phyloP scores from a whole-genome alignment of 1,284 basidiomycete genomes.

The Neolentinus lepideus region DNA sequence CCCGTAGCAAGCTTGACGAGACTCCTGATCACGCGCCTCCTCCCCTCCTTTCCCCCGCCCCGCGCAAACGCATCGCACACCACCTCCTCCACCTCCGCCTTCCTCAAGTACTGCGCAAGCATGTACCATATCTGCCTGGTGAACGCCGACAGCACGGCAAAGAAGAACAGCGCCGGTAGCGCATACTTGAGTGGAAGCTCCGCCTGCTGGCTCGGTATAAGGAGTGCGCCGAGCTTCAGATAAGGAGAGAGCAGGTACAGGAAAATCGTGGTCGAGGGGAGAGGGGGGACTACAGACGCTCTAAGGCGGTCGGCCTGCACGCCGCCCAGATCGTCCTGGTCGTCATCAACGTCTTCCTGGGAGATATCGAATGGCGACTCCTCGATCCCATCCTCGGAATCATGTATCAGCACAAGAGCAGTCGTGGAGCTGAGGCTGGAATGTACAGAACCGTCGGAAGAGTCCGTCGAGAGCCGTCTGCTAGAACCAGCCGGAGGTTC shows the following conservation, averaged over 20 bases:
- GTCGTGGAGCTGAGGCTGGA: constrained; percentile 26
- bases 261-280: constrained; percentile 51
- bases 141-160: constrained; percentile 50
- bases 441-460: background rate
- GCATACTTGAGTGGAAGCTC: constrained; percentile 40
- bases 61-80: constrained; percentile 54
- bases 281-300: constrained; percentile 39
- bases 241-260: constrained; percentile 63
- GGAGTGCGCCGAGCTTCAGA: constrained; percentile 62
- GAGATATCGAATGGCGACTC: constrained; percentile 38
- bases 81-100: constrained; percentile 57
- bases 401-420: constrained; percentile 56
- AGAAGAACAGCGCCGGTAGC: constrained; percentile 43
- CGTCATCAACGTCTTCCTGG: constrained; percentile 44
- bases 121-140: constrained; percentile 68
- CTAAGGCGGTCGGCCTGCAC: constrained; percentile 32
- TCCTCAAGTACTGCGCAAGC: constrained; percentile 59
- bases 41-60: constrained; percentile 39
- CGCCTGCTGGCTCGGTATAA: constrained; percentile 33
- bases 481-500: background rate
- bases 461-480: background rate
- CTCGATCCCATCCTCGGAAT: constrained; percentile 29
- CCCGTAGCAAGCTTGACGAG: constrained; percentile 35
- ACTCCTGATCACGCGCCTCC: constrained; percentile 31
- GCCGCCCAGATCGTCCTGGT: constrained; percentile 19